Evolutionary conservation across 371 early-diverging fungal species (phyloP), one percentile per base, ranked within the genome.

Genomic region (Mucor piriformis): DNA sequence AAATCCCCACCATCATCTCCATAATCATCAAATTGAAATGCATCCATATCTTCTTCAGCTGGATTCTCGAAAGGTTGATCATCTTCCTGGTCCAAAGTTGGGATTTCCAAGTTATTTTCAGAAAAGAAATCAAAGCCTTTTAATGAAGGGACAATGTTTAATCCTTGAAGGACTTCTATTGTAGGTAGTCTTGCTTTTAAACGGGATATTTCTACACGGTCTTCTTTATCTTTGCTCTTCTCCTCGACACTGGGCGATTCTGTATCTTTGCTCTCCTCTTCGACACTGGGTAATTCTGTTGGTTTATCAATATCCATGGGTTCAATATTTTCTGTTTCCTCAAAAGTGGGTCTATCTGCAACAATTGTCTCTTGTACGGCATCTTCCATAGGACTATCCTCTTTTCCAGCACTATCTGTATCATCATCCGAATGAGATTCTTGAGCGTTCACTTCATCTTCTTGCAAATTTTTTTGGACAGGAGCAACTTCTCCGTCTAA

Each of bases 71-170:
- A 29, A 6, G 29, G 29, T 29, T 50, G 40, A 6, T 60, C 66
- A 2, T 67, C 63, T 13, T 69, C 69, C 18, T 59, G 59, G 6
- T 68, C 64, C 34, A 66, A 53, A 21, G 64, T 61, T 0, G 64
- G 70, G 18, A 63, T 47, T 24, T 38, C 37, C 13, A 58, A 33
- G 23, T 66, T 69, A 38, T 67, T 62, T 50, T 82, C 81, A 6
- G 75, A 59, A 20, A 79, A 73, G 47, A 89, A 88, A 25, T 84
- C 77, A 59, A 83, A 87, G 12, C 62, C 66, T 47, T 85, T 83
- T 13, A 92, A 65, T 0, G 88, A 82, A 0, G 92, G 91, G 47
- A 91, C 90, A 42, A 91, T 81, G 15, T 84, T 77, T 20, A 81
- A 73, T 10, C 67, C 57, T 15, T 74, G 68, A 7, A 90, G 66